A percentile compares a stretch with the other conserved stretches of the same genome.
phyloP scores from a whole-genome alignment of 129 eudicot genomes.

The Flaveria linearis region DNA sequence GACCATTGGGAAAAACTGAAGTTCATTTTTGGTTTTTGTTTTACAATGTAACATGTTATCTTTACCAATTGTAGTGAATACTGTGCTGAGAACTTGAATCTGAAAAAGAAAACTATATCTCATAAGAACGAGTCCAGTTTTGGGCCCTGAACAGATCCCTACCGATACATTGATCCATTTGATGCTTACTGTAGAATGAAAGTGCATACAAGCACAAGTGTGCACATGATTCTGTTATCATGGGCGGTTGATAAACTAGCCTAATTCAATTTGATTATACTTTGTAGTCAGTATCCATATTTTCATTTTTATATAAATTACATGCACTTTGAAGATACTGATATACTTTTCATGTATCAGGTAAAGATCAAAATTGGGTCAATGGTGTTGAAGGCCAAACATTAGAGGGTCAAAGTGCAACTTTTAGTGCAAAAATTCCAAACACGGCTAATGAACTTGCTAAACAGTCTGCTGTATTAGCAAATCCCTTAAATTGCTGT shows the following conservation, averaged over 20 bases:
- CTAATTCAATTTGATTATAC: conserved; percentile 8
- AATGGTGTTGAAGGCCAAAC: conserved; percentile 53
- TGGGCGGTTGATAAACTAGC: conserved; percentile 6
- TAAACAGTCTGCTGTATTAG: conserved; percentile 37
- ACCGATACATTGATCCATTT: not conserved
- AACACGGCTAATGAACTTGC: conserved; percentile 37
- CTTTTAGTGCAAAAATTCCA: conserved; percentile 57
- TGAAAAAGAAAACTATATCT: not conserved
- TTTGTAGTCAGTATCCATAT: conserved; percentile 14
- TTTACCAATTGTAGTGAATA: not conserved
- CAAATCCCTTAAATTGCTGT: conserved; percentile 67
- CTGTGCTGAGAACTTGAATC: conserved; percentile 3
- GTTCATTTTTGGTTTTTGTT: not conserved
- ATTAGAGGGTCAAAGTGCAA: conserved; percentile 60
- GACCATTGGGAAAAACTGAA: conserved; percentile 8
- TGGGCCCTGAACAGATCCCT: not conserved
- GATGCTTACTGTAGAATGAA: not conserved
- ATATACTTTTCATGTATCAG: conserved; percentile 40
- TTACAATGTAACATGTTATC: no score
- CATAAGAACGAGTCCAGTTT: not conserved
- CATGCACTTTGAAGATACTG: conserved; percentile 14
- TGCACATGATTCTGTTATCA: not conserved
- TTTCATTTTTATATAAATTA: not conserved
- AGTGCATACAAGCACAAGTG: not conserved
- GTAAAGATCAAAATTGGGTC: conserved; percentile 55